A percentile compares a stretch with the other conserved stretches of the same genome.
These are phyloP conservation scores for Cystofilobasidium capitatum DNA, from an alignment of 768 basidiomycete species.

Conservation along the genomic window DNA sequence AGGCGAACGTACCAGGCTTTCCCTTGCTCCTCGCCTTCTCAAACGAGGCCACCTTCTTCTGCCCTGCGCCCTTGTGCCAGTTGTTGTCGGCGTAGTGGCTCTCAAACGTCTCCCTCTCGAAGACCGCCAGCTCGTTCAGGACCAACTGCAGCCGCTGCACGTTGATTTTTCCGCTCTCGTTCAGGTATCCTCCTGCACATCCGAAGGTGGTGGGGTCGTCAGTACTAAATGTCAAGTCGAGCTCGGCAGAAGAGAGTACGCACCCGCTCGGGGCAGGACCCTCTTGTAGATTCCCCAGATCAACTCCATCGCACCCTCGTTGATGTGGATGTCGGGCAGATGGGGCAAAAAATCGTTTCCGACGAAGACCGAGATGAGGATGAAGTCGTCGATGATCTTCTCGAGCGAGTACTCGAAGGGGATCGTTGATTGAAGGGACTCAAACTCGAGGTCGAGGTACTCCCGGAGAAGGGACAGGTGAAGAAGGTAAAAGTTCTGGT, in stretches of 20 bases:
- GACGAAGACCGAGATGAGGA: constrained; percentile 89
- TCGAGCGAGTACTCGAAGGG: constrained; percentile 82
- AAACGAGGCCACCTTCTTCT: constrained; percentile 57
- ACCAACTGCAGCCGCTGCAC: constrained; percentile 71
- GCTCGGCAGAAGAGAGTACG: constrained; percentile 26
- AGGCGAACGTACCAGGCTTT: constrained; percentile 51
- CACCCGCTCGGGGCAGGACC: constrained; percentile 56
- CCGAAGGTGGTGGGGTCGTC: neutral
- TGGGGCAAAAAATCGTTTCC: constrained; percentile 97
- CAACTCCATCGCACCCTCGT: constrained; percentile 87
- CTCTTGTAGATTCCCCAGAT: constrained; percentile 94
- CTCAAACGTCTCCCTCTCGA: constrained; percentile 86
- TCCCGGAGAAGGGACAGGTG: constrained; percentile 92
- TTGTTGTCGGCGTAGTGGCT: constrained; percentile 79
- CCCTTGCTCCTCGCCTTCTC: constrained; percentile 52
- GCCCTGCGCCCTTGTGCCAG: constrained; percentile 77
- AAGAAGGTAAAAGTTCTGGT: constrained; percentile 85
- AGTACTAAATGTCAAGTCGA: neutral
- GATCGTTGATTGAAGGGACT: constrained; percentile 41
- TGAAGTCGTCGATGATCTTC: constrained; percentile 94
- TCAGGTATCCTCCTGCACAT: constrained; percentile 73
- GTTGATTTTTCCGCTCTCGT: constrained; percentile 76
- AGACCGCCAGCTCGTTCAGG: constrained; percentile 73
- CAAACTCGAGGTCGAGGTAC: constrained; percentile 93
- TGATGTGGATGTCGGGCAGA: constrained; percentile 91